Conservation (phyloP, 140 eudicot species). For the Stevia rebaudiana region DNA sequence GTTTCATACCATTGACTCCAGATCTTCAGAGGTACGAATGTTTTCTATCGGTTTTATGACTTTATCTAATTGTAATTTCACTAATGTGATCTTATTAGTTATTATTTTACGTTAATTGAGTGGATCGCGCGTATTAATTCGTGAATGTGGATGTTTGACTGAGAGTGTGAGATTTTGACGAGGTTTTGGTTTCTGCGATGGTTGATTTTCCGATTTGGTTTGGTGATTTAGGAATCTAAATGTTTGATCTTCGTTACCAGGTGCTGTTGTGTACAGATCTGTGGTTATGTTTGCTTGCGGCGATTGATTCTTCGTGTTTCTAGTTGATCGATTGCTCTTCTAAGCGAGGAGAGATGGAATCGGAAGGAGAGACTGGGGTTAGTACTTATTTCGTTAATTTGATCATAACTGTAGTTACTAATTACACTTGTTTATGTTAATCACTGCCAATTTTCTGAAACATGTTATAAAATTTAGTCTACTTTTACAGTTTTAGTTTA, state of each 20-base stretch:
- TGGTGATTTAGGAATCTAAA: conserved; percentile 6
- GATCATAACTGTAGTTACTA: background rate
- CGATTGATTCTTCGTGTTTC: conserved; percentile 12
- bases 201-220: background rate
- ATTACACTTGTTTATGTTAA: background rate
- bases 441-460: background rate
- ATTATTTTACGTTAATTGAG: background rate
- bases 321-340: conserved; percentile 18
- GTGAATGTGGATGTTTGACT: conserved; percentile 8
- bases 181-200: background rate
- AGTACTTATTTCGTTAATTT: conserved; percentile 12
- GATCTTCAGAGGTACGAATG: conserved; percentile 28
- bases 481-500: conserved; percentile 6
- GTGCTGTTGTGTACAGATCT: conserved; percentile 25
- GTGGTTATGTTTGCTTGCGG: conserved; percentile 34
- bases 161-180: background rate
- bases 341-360: conserved; percentile 43
- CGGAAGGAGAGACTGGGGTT: conserved; percentile 80
- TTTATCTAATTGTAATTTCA: background rate
- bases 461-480: background rate
- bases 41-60: conserved; percentile 6
- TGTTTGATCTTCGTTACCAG: background rate
- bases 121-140: background rate
- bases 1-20: background rate
- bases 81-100: background rate